Percentiles rank a stretch among this genome's conserved stretches.
Conservation (phyloP, 805 yeast genomes). For the Huiozyma naganishii region DNA sequence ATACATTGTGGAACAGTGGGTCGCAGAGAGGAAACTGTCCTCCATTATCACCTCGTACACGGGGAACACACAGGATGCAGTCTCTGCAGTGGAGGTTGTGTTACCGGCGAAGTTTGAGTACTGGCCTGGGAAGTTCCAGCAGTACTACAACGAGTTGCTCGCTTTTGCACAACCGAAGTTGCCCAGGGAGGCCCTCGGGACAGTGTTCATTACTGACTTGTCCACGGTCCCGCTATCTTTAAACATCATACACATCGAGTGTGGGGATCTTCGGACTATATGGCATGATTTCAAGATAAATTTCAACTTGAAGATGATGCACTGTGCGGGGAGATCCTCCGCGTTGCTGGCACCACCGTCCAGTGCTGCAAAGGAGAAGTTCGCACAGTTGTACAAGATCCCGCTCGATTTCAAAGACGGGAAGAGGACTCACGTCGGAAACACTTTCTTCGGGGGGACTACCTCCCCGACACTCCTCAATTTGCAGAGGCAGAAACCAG, state of each 20-base stretch:
- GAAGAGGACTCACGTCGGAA: not conserved
- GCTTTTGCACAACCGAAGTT: constrained; percentile 57
- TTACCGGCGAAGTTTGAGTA: constrained; percentile 28
- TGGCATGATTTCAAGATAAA: constrained; percentile 59
- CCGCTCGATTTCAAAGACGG: constrained; percentile 19
- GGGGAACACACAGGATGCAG: constrained; percentile 58
- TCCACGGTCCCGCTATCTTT: constrained; percentile 68
- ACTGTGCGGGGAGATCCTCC: constrained; percentile 81
- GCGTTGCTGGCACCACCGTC: constrained; percentile 61
- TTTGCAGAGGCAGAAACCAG: not conserved
- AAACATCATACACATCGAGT: constrained; percentile 58
- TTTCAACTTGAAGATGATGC: constrained; percentile 62
- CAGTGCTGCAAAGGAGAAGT: constrained; percentile 73
- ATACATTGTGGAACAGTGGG: constrained; percentile 94
- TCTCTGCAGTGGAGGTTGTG: constrained; percentile 52
- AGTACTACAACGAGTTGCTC: constrained; percentile 55
- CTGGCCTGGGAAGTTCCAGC: constrained; percentile 38
- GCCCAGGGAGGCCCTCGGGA: constrained; percentile 41
- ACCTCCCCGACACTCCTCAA: not conserved
- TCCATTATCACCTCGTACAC: constrained; percentile 76
- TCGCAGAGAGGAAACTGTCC: constrained; percentile 57
- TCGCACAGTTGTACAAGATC: constrained; percentile 61
- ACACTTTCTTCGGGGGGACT: not conserved
- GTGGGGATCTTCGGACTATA: constrained; percentile 42
- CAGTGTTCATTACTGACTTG: constrained; percentile 75